Conservation (phyloP, 129 eudicot species). For the sunflower (Helianthus annuus) region HanXRQr2.0-SUNRISE NC_035441.2:57739395-57739894, state of each 20-base stretch:
- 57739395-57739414: constrained; percentile 19
- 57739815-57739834: neutral
- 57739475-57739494: neutral
- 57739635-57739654: neutral
- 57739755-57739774: no score
- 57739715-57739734: constrained; percentile 2
- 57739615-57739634: neutral
- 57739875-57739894: no score
- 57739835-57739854: no score
- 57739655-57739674: neutral
- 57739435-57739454: neutral
- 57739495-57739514: constrained; percentile 17
- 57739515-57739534: constrained; percentile 8
- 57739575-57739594: constrained; percentile 28
- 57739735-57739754: neutral
- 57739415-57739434: neutral
- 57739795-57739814: no score
- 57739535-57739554: constrained; percentile 15
- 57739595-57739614: neutral
- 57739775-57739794: no score
- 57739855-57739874: no score
- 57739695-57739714: neutral
- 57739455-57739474: neutral
- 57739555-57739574: neutral
- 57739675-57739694: neutral